phyloP scores from a whole-genome alignment of 1,139 yeast genomes.

The Scheffersomyces parashehatae region DNA sequence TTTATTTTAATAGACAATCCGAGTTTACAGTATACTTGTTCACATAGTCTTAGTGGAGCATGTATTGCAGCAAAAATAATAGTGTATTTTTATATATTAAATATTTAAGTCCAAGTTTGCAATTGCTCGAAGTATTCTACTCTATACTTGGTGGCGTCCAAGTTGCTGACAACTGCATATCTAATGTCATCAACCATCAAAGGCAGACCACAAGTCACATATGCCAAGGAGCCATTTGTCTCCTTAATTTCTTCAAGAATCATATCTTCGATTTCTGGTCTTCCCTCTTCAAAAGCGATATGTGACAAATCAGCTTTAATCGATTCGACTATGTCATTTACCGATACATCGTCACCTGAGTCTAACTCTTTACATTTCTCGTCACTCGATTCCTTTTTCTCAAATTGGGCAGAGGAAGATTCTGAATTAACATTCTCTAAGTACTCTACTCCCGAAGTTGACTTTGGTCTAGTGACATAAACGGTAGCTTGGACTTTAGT shows the following conservation, averaged over 20 bases:
- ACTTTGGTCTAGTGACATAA: conserved; percentile 32
- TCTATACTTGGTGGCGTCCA: conserved; percentile 21
- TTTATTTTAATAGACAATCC: no score
- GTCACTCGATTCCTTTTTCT: neutral
- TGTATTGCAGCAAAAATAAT: no score
- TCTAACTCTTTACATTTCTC: no score
- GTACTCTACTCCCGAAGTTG: conserved; percentile 11
- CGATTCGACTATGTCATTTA: conserved; percentile 2
- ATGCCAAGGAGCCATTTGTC: conserved; percentile 24
- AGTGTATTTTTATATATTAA: neutral
- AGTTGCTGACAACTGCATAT: conserved; percentile 28
- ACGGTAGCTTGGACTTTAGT: conserved; percentile 29
- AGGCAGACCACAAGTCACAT: conserved; percentile 33
- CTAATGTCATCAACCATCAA: conserved; percentile 33
- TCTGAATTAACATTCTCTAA: neutral
- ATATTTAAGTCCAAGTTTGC: conserved; percentile 26
- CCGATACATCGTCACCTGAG: neutral
- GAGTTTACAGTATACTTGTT: no score
- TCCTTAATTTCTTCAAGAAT: conserved; percentile 20
- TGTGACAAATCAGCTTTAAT: neutral
- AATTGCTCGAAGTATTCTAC: conserved; percentile 30
- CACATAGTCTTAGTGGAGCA: no score
- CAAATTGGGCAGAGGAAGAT: conserved; percentile 7
- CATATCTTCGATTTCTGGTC: conserved; percentile 24
- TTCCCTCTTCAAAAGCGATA: conserved; percentile 24